Base-by-base conservation (phyloP, 345 rosid genomes). In the Corchorus capsularis region DNA sequence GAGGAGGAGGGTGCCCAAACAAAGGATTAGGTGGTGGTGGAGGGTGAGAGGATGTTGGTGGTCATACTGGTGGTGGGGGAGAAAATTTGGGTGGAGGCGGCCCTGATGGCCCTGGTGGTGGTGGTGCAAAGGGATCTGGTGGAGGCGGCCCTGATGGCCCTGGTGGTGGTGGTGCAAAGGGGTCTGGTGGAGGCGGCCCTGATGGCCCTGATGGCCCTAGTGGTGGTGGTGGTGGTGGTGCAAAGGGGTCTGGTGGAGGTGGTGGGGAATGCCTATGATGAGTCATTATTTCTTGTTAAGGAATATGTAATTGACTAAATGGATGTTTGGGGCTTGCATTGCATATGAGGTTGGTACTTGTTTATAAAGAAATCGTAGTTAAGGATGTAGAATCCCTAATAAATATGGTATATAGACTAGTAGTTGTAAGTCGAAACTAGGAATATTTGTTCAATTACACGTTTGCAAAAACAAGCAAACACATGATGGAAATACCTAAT, bases 1-100 rank as follows among this genome's bases (percentile, higher is more conserved):
- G 67, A 14, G 80, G 82, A 16, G 47, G 80, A 5, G 59, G 82
- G 49, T 53, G 84, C 63, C 35, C 80, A 45, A 71, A 71, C 9
- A 55, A 41, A 14, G 71, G 83, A 1, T 69, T 72, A 15, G 80
- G 80, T 52, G 80, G 84, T 3, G 75, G 80, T 17, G 80, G 80
- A 32, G 45, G 63, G 1, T 32, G 71, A 5, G 78, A 81, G 11
- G 32, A 47, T 0, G 75, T 1, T 27, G 27, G 27, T 27, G 27
- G 27, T 27, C 27, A 75, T 0, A 7, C 20, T 15, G 68, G 69
- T 2, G 80, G 83, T 1, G 82, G 82, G 0, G 64, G 78, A 4
- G 68, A 68, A 59, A 59, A 50, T 3, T 78, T 69, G n/a, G 83
- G 83, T 1, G 84, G 81, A 0, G 78, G 77, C 9, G 79, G 79